A percentile compares a stretch with the other conserved stretches of the same genome.
Evolutionary conservation across 768 basidiomycete species (phyloP).

Genomic region (Boletales sp.): DNA sequence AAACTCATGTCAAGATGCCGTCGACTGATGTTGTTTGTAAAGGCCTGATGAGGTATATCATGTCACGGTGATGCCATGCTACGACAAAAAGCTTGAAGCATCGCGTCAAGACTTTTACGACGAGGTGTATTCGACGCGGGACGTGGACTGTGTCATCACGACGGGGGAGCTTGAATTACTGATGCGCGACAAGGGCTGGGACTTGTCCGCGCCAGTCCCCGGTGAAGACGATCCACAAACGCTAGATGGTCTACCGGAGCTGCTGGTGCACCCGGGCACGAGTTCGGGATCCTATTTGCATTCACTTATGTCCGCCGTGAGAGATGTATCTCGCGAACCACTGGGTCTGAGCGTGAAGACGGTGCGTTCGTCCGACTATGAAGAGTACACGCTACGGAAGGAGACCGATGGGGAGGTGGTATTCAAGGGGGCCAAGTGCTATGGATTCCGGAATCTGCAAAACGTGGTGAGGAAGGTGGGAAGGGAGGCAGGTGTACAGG

Average conservation of each 20-base stretch:
- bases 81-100: constrained; percentile 99
- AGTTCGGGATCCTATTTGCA: constrained; percentile 93
- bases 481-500: constrained; percentile 73
- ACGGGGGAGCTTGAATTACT: constrained; percentile 91
- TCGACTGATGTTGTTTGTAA: constrained; percentile 2
- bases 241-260: constrained; percentile 53
- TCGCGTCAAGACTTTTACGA: constrained; percentile 92
- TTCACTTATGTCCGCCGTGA: constrained; percentile 61
- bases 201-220: constrained; percentile 56
- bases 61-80: constrained; percentile 98
- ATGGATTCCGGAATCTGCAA: constrained; percentile 95
- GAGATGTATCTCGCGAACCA: constrained; percentile 38
- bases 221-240: constrained; percentile 40
- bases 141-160: constrained; percentile 96
- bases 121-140: constrained; percentile 75
- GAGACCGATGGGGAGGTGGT: constrained; percentile 53
- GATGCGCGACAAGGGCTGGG: constrained; percentile 79
- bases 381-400: constrained; percentile 60
- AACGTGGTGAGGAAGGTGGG: constrained; percentile 94
- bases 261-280: constrained; percentile 76
- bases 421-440: constrained; percentile 93
- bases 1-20: neutral
- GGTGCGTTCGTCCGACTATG: constrained; percentile 73
- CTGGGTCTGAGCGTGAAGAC: constrained; percentile 51
- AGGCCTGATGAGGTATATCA: constrained; percentile 92